Conservation (phyloP, 176 grass and related monocot genomes). For the Elymus sibiricus region DNA sequence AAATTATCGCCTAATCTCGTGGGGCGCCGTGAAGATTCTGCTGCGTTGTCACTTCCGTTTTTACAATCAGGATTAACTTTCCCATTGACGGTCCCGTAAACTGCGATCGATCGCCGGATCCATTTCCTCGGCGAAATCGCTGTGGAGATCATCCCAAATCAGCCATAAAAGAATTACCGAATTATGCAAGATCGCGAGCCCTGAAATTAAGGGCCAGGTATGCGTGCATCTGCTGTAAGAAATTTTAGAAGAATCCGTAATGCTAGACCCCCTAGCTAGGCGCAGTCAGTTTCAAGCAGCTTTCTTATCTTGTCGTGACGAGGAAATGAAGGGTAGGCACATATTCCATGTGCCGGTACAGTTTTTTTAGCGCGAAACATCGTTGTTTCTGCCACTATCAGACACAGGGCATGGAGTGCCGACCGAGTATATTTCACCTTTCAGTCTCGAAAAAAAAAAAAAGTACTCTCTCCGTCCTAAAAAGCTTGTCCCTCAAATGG, state of each 20-base stretch:
- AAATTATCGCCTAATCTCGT: slow-evolving; percentile 5
- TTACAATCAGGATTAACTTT: not conserved
- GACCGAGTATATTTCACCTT: not conserved
- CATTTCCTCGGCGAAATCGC: not conserved
- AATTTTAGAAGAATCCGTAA: no score
- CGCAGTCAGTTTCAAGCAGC: no score
- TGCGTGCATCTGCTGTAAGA: no score
- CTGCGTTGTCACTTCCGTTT: not conserved
- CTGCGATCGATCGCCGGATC: no score
- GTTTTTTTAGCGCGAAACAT: not conserved
- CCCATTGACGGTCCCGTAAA: not conserved
- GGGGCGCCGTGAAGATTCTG: slow-evolving; percentile 3
- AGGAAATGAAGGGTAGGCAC: not conserved
- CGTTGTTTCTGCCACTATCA: not conserved
- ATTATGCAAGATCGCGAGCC: no score
- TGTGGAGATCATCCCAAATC: not conserved
- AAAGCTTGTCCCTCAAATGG: no score
- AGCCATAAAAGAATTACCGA: not conserved
- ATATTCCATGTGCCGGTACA: not conserved
- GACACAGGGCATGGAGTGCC: not conserved
- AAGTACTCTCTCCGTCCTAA: no score
- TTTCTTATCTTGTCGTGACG: not conserved
- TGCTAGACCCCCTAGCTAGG: no score
- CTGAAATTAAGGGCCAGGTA: no score
- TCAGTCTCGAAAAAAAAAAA: no score